Evolutionary conservation across 768 basidiomycete species (phyloP), one percentile per base, ranked within the genome.

Genomic region (Guyanaporus albipodus): DNA sequence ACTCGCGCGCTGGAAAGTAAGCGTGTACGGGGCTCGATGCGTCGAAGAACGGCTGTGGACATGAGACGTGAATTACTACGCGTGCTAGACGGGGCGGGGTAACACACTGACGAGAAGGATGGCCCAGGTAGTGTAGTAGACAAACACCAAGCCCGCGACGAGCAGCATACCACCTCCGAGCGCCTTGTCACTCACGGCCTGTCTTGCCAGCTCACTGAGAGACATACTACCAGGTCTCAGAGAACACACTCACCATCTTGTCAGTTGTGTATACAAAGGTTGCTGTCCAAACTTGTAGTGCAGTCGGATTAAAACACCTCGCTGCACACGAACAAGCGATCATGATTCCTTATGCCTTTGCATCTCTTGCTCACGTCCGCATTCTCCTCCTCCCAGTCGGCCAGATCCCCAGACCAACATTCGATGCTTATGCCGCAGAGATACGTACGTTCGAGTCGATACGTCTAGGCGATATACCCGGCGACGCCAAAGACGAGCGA

Each of bases 81-180:
- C 17, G 38, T 23, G 36, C 18, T 28, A 6, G 27, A 28, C 6
- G 11, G 27, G 12, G 3, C 12, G 23, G 12, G 17, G 24, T 8
- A 19, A 26, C 4, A 27, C 22, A 67, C 85, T 58, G 54, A 92
- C 93, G 44, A 94, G 77, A 41, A 97, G 70, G 44, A 96, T 76
- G 12, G 92, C 84, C 94, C 94, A 97, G 22, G 78, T 74, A 2
- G 94, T 92, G 67, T 97, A 98, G 66, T 97, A 97, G 9, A 77
- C 70, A 70, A 95, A 95, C 29, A 88, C 79, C 35, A 81, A 65
- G 6, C 79, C 76, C 27, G 91, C 90, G 51, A 78, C 74, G 52
- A 88, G 72, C 61, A 96, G 79, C 87, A 95, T 90, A 34, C 71
- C 56, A 24, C 83, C 79, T 41, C 93, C 93, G 9, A 92, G 68